These are phyloP conservation scores for Pseudogymnoascus sp. DNA, from an alignment of 2,329 filamentous ascomycete genomes.

Conservation along the genomic window DNA sequence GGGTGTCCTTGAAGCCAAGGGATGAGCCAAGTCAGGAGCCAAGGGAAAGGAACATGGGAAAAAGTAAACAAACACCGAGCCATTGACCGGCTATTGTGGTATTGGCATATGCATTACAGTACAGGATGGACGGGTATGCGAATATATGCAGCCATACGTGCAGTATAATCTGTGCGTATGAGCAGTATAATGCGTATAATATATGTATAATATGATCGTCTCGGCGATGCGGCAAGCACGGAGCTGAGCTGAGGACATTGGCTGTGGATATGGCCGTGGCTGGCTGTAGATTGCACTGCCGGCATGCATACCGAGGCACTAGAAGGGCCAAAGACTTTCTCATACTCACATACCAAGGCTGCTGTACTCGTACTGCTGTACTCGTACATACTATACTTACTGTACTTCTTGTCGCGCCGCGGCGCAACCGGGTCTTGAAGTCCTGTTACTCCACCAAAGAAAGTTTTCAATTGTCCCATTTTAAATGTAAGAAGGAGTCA, in stretches of 20 bases:
- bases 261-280: too few relatives aligned
- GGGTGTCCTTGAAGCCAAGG: not conserved
- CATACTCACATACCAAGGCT: not conserved
- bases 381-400: not conserved
- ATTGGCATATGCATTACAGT: not conserved
- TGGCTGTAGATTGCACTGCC: not conserved
- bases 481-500: slow-evolving; percentile 3
- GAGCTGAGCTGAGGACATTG: not conserved
- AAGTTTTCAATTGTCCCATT: slow-evolving; percentile 2
- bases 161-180: not conserved
- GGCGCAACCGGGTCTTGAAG: not conserved
- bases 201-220: not conserved
- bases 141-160: not conserved
- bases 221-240: not conserved
- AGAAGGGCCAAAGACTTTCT: slow-evolving; percentile 2
- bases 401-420: not conserved
- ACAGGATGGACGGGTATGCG: not conserved
- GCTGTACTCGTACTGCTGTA: too few relatives aligned
- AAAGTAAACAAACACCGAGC: not conserved
- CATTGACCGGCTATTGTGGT: not conserved
- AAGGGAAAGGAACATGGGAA: not conserved
- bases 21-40: not conserved
- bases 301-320: slow-evolving; percentile 1
- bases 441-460: not conserved
- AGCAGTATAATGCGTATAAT: too few relatives aligned